phyloP scores from a whole-genome alignment of 495 filamentous ascomycete species.

The Podospora australis region DNA sequence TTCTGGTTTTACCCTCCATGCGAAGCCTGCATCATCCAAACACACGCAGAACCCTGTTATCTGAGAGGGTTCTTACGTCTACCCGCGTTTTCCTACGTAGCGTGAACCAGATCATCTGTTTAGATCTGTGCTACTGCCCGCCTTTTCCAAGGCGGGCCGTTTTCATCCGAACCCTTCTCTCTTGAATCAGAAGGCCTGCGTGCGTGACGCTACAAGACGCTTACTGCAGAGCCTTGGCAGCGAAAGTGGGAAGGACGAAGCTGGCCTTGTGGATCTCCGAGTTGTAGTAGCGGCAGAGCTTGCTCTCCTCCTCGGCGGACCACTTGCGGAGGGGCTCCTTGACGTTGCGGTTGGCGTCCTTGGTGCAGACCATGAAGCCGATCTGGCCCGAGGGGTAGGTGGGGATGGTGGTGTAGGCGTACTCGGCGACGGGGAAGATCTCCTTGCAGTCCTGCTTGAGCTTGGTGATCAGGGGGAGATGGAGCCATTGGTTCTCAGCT shows the following conservation, averaged over 20 bases:
- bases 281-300: conserved; percentile 93
- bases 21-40: neutral
- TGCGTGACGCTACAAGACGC: too few relatives aligned
- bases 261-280: conserved; percentile 87
- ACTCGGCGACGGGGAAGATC: conserved; percentile 96
- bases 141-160: conserved; percentile 8
- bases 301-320: conserved; percentile 81
- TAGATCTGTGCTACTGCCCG: conserved; percentile 9
- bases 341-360: conserved; percentile 79
- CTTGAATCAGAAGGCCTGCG: too few relatives aligned
- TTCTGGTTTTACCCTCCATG: neutral
- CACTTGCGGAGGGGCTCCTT: conserved; percentile 73
- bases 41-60: too few relatives aligned
- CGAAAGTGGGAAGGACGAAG: conserved; percentile 91
- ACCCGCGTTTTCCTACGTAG: too few relatives aligned
- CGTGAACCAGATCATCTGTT: too few relatives aligned
- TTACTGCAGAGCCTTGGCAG: conserved; percentile 65
- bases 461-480: conserved; percentile 80
- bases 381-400: conserved; percentile 99
- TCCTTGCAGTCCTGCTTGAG: conserved; percentile 94
- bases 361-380: conserved; percentile 99
- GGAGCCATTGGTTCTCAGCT: conserved; percentile 99
- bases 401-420: conserved; percentile 98
- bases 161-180: too few relatives aligned
- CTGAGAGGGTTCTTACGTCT: too few relatives aligned